phyloP scores from a whole-genome alignment of 495 filamentous ascomycete genomes.

The Lophiostoma macrostomum region DNA sequence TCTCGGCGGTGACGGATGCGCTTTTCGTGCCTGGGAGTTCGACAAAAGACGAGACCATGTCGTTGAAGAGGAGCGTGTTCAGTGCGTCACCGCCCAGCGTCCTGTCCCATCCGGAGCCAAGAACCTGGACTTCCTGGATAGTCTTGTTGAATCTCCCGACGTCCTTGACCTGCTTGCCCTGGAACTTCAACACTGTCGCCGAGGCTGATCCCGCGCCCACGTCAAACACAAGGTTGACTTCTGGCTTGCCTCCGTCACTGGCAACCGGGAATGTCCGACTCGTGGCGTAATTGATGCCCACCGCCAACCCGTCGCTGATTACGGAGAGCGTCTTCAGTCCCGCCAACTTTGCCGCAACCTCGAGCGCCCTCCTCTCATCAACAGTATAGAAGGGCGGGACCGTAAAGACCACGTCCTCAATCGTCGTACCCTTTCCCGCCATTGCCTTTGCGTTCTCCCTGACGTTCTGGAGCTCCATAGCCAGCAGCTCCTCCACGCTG shows the following conservation, averaged over 20 bases:
- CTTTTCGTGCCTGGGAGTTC: constrained; percentile 68
- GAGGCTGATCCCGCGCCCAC: constrained; percentile 98
- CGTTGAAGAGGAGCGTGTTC: constrained; percentile 80
- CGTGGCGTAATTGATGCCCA: constrained; percentile 93
- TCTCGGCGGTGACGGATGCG: constrained; percentile 52
- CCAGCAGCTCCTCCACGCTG: constrained; percentile 86
- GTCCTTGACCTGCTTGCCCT: constrained; percentile 85
- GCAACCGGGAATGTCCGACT: constrained; percentile 81
- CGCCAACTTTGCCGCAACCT: constrained; percentile 79
- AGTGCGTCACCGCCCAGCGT: constrained; percentile 86
- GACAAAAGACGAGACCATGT: constrained; percentile 79
- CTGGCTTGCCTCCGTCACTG: constrained; percentile 80
- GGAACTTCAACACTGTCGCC: constrained; percentile 88
- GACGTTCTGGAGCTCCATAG: constrained; percentile 92
- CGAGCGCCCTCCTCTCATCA: constrained; percentile 81
- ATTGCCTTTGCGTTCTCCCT: constrained; percentile 79
- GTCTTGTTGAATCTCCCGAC: constrained; percentile 94
- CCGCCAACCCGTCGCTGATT: constrained; percentile 86
- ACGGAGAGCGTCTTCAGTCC: constrained; percentile 80
- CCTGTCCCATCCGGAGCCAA: constrained; percentile 85
- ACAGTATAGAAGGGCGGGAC: constrained; percentile 87
- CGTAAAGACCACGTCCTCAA: constrained; percentile 83
- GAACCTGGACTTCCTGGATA: constrained; percentile 82
- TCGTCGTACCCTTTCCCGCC: constrained; percentile 71
- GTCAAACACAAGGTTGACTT: constrained; percentile 91